These are phyloP conservation scores for Fraxinus angustifolia DNA, from an alignment of 305 asterid genomes.

Conservation along the genomic window DNA sequence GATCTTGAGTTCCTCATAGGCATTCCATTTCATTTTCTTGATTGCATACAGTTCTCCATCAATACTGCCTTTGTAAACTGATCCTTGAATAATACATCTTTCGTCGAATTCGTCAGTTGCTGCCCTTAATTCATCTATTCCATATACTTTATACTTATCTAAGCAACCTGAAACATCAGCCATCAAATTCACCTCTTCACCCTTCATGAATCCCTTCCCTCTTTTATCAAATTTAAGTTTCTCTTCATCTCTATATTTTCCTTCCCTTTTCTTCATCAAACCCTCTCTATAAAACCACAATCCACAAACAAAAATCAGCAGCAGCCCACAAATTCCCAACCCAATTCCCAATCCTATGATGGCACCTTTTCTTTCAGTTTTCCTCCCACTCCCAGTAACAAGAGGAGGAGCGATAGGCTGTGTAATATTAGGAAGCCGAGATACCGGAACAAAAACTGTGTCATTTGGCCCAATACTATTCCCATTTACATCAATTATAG, in stretches of 20 bases:
- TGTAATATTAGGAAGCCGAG: slow-evolving; percentile 50
- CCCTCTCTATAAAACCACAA: slow-evolving; percentile 41
- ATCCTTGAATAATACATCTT: slow-evolving; percentile 59
- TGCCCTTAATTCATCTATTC: slow-evolving; percentile 55
- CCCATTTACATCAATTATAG: slow-evolving; percentile 50
- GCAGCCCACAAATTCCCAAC: slow-evolving; percentile 47
- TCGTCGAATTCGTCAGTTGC: slow-evolving; percentile 78
- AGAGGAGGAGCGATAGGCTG: slow-evolving; percentile 39
- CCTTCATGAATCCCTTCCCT: slow-evolving; percentile 36
- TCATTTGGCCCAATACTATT: slow-evolving; percentile 33
- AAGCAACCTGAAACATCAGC: slow-evolving; percentile 85
- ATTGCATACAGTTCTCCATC: slow-evolving; percentile 69
- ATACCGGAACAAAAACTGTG: slow-evolving; percentile 67
- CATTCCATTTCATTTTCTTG: slow-evolving; percentile 98
- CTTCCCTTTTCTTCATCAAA: slow-evolving; percentile 26
- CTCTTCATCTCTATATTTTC: slow-evolving; percentile 32
- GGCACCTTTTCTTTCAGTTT: slow-evolving; percentile 39
- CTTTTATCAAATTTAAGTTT: slow-evolving; percentile 24
- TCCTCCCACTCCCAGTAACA: neutral
- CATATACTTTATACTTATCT: slow-evolving; percentile 81
- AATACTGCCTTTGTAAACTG: slow-evolving; percentile 71
- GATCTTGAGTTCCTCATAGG: slow-evolving; percentile 90
- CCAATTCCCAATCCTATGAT: slow-evolving; percentile 57
- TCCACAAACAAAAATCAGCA: slow-evolving; percentile 38
- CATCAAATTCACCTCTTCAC: slow-evolving; percentile 56